Evolutionary conservation across 768 basidiomycete species (phyloP).

Genomic region (Boletus reticulatus): DNA sequence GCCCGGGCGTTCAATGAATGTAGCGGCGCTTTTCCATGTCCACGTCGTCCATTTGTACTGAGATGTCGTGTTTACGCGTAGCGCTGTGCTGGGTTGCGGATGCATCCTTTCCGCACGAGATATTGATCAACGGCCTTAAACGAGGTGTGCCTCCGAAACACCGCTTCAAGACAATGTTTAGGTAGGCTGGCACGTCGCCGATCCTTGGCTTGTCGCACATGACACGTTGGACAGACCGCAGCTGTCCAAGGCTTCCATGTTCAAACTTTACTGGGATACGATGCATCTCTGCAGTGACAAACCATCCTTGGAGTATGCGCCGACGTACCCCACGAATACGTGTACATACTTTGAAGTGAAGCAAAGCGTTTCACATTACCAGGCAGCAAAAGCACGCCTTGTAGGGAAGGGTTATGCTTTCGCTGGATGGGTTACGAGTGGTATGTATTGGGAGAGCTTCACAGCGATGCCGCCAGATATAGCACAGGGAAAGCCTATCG

Average conservation of each 20-base stretch:
- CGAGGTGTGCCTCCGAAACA: constrained; percentile 76
- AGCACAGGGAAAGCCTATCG: neutral
- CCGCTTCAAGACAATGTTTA: constrained; percentile 57
- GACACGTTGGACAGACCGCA: constrained; percentile 39
- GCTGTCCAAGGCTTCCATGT: constrained; percentile 52
- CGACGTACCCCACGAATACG: constrained; percentile 11
- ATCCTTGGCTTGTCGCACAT: neutral
- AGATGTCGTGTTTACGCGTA: constrained; percentile 25
- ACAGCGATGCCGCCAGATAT: constrained; percentile 10
- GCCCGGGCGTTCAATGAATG: constrained; percentile 68
- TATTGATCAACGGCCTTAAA: constrained; percentile 76
- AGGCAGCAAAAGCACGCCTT: constrained; percentile 48
- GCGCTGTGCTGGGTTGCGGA: constrained; percentile 73
- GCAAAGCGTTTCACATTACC: constrained; percentile 42
- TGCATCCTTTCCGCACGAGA: constrained; percentile 45
- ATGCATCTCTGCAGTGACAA: constrained; percentile 11
- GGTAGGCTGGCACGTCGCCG: constrained; percentile 38
- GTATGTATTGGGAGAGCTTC: constrained; percentile 54
- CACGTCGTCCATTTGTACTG: neutral
- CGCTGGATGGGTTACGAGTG: constrained; percentile 61
- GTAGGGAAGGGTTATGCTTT: constrained; percentile 47
- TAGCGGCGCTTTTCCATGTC: constrained; percentile 29
- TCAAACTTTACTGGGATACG: constrained; percentile 42
- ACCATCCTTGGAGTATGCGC: constrained; percentile 7
- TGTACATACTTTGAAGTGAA: constrained; percentile 50